Evolutionary conservation across 495 filamentous ascomycete species (phyloP).

Genomic region (Gamarada debralockiae): DNA sequence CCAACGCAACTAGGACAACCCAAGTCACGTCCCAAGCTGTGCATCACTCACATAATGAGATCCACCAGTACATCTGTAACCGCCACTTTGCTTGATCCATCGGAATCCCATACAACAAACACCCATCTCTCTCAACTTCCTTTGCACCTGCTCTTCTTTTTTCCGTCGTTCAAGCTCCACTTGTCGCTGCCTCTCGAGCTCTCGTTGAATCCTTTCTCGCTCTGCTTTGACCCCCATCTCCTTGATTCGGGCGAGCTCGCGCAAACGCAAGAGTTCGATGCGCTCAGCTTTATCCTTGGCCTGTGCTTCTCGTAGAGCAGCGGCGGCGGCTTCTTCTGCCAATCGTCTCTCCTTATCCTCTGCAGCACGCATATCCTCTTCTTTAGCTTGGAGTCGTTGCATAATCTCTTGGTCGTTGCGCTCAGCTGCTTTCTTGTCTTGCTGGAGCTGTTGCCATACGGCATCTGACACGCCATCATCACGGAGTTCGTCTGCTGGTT

Average conservation of each 20-base stretch:
- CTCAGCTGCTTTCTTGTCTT: constrained; percentile 37
- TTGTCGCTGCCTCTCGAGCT: constrained; percentile 3
- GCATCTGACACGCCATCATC: constrained; percentile 57
- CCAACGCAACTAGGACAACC: too few species aligned
- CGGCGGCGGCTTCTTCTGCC: constrained; percentile 24
- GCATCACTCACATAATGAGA: constrained; percentile 41
- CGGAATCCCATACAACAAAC: constrained; percentile 44
- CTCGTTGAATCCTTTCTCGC: constrained; percentile 26
- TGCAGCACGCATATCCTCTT: constrained; percentile 19
- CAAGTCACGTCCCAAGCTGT: constrained; percentile 19
- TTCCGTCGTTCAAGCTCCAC: constrained; percentile 18
- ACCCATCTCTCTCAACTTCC: constrained; percentile 45
- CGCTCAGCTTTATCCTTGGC: constrained; percentile 9
- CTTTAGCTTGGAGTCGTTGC: constrained; percentile 23
- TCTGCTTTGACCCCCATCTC: constrained; percentile 30
- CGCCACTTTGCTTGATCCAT: constrained; percentile 50
- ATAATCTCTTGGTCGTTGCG: constrained; percentile 18
- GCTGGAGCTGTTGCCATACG: constrained; percentile 56
- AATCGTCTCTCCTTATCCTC: constrained; percentile 18
- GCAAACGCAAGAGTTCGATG: constrained; percentile 19
- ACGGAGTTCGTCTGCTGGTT: constrained; percentile 23
- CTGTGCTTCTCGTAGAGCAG: constrained; percentile 20
- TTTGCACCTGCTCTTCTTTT: constrained; percentile 39
- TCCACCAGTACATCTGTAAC: constrained; percentile 53
- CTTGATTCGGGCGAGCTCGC: constrained; percentile 33